These are phyloP conservation scores for Solanum paucissectum DNA, from an alignment of 257 asterid species.

Conservation along the genomic window DNA sequence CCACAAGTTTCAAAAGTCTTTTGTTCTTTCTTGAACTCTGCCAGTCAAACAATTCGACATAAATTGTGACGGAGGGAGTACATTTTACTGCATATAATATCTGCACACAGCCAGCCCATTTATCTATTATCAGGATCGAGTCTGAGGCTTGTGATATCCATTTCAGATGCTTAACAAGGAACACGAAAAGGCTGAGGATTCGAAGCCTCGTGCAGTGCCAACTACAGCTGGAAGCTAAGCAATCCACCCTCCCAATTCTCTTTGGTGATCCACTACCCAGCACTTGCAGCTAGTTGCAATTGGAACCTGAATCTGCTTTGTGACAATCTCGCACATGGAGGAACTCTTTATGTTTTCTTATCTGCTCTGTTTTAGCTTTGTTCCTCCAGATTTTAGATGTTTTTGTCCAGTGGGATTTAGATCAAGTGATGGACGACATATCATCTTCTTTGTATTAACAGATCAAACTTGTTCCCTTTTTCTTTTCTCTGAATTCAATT, in stretches of 20 bases:
- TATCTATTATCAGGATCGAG: not conserved
- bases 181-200: constrained; percentile 83
- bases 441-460: not conserved
- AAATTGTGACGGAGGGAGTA: not conserved
- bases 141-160: not conserved
- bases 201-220: constrained; percentile 62
- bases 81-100: not conserved
- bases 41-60: not conserved
- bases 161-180: constrained; percentile 91
- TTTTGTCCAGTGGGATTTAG: not conserved
- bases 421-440: not conserved
- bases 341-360: not conserved
- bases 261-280: not conserved
- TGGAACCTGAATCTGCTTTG: not conserved
- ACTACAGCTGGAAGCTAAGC: constrained; percentile 58
- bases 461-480: not conserved
- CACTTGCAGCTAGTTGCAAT: not conserved
- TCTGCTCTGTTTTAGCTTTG: not conserved
- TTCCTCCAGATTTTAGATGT: not conserved
- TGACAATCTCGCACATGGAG: not conserved
- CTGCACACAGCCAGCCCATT: not conserved
- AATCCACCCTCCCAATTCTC: not conserved
- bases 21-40: not conserved
- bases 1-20: not conserved
- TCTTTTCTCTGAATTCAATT: not conserved